Evolutionary conservation across 1,284 basidiomycete genomes (phyloP), one percentile per base, ranked within the genome.

Genomic region (Pterulicium gracile): DNA sequence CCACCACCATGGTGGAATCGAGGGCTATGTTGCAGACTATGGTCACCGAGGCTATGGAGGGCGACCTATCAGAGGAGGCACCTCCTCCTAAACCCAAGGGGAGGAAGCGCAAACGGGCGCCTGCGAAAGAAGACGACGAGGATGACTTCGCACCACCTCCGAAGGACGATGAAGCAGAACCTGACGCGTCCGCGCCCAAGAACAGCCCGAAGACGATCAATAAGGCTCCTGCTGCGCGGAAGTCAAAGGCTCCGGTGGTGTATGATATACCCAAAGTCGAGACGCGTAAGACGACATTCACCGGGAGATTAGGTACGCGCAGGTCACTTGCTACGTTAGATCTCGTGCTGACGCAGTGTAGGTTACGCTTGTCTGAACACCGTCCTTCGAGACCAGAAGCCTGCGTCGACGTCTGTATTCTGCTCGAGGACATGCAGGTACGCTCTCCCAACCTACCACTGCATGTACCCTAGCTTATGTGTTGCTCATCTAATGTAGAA

Each of bases 301-400:
- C 69, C 59, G 89, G 83, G 34, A 69, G 82, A n/a, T 64, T 85
- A 18, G 81, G 82, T 69, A 54, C 20, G 62, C n/a, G n/a, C n/a
- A n/a, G n/a, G n/a, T n/a, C n/a, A n/a, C n/a, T n/a, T n/a, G n/a
- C n/a, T n/a, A n/a, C n/a, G n/a, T n/a, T 51, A 24, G 46, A 7
- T 46, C 32, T 19, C n/a, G 35, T 50, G 2, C 2, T 19, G 14
- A 18, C 41, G 15, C 18, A 14, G 22, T n/a, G 17, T 24, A 68
- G 77, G 76, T 7, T 84, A 91, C 57, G 89, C 90, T 1, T 93
- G 89, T 57, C 62, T 93, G 42, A 93, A 93, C 57, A 91, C 89
- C 0, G 69, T 93, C 19, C 64, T 93, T 3, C 74, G 89, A 43
- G 81, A 73, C 49, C 72, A 70, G 52, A 82, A 80, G 49, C 84